These are phyloP conservation scores for Farysia itapuensis DNA, from an alignment of 1,284 basidiomycete genomes.

Conservation along the genomic window DNA sequence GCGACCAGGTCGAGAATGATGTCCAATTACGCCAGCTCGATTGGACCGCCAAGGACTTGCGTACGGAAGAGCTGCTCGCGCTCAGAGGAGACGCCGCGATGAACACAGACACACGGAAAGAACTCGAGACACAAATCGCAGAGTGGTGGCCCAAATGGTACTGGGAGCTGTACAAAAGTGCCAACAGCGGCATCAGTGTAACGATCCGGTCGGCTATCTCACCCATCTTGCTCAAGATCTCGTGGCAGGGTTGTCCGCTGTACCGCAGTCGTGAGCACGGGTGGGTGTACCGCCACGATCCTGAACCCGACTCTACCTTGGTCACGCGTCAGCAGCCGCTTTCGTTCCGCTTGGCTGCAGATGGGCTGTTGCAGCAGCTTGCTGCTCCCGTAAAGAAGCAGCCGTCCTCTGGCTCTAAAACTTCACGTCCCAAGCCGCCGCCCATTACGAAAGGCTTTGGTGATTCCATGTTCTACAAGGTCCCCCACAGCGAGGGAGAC, in stretches of 20 bases:
- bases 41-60: slow-evolving; percentile 31
- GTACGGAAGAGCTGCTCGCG: slow-evolving; percentile 15
- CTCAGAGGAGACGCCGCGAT: slow-evolving; percentile 7
- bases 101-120: neutral
- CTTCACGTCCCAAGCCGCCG: no score
- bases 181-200: slow-evolving; percentile 68
- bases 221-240: slow-evolving; percentile 80
- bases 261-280: slow-evolving; percentile 84
- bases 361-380: slow-evolving; percentile 32
- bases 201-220: slow-evolving; percentile 82
- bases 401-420: neutral
- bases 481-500: slow-evolving; percentile 95
- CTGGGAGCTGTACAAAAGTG: slow-evolving; percentile 73
- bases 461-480: slow-evolving; percentile 72
- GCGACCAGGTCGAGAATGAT: slow-evolving; percentile 10
- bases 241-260: slow-evolving; percentile 85
- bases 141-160: slow-evolving; percentile 85
- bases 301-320: slow-evolving; percentile 5
- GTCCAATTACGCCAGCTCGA: slow-evolving; percentile 46
- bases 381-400: slow-evolving; percentile 19
- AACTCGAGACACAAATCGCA: neutral
- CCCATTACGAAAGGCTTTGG: slow-evolving; percentile 15
- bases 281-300: slow-evolving; percentile 70
- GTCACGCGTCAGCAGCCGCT: slow-evolving; percentile 38
- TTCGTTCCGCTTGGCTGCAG: slow-evolving; percentile 33